phyloP scores from a whole-genome alignment of 768 basidiomycete species.

The Solioccasus polychromus region DNA sequence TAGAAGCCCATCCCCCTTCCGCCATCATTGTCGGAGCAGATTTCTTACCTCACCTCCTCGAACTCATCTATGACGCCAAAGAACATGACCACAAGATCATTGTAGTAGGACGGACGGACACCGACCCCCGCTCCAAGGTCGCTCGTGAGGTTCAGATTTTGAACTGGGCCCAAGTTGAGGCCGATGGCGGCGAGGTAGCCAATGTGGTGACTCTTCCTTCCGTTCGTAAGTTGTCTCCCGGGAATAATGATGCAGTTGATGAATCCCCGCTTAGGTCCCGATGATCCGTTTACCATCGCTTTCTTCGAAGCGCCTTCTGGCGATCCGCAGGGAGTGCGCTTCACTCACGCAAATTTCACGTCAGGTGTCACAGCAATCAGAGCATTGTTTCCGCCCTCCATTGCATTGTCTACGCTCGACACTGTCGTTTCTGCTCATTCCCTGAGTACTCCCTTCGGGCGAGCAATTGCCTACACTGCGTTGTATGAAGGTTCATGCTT shows the following conservation, averaged over 20 bases:
- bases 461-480: constrained; percentile 78
- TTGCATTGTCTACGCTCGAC: constrained; percentile 66
- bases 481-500: constrained; percentile 73
- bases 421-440: constrained; percentile 74
- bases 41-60: constrained; percentile 67
- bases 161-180: constrained; percentile 69
- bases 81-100: constrained; percentile 60
- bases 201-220: constrained; percentile 42
- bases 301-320: constrained; percentile 57
- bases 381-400: constrained; percentile 70
- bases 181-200: constrained; percentile 51
- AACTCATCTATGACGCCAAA: constrained; percentile 62
- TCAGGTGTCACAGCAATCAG: constrained; percentile 84
- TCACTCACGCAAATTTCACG: constrained; percentile 84
- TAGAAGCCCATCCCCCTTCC: constrained; percentile 65
- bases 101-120: constrained; percentile 63
- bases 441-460: constrained; percentile 73
- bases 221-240: constrained; percentile 46
- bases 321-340: constrained; percentile 54
- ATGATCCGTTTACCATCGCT: constrained; percentile 65
- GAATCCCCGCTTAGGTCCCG: constrained; percentile 27
- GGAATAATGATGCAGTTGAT: neutral
- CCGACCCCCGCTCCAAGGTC: constrained; percentile 44
- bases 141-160: constrained; percentile 55
- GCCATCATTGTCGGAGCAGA: constrained; percentile 69